Evolutionary conservation across 495 filamentous ascomycete species (phyloP), one percentile per base, ranked within the genome.

Genomic region (Parachaetomium inaequale): DNA sequence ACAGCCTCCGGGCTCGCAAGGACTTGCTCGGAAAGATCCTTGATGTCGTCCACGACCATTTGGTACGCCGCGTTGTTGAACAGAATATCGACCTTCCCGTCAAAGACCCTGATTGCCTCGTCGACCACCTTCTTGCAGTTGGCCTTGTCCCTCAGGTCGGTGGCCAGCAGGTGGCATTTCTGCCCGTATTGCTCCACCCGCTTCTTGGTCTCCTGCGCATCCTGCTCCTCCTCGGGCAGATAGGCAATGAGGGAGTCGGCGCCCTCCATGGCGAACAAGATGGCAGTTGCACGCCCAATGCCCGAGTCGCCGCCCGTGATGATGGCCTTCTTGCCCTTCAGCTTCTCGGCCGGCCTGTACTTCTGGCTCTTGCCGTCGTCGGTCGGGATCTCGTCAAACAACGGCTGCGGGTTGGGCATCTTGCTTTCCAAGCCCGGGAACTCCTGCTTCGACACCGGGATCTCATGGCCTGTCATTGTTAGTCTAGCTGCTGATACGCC

Each of bases 241-340:
- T 93, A 91, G 17, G 82, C 83, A 61, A 95, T 92, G 17, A 89
- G 75, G 50, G 82, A 84, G 47, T 88, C 84, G 14, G 91, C 90
- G 4, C 91, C 91, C 72, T 94, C 91, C 84, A 92, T 87, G 21
- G 91, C 90, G 59, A 86, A 93, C 0, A 95, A 78, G 17, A 93
- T 85, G 0, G 90, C 88, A 17, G 87, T 83, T 0, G 90, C 87
- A 8, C 90, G 87, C 17, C 91, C 90, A 66, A 94, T 94, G 17
- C 91, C 90, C 7, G 84, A 88, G 70, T 94, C 90, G 15, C 91
- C 91, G 17, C 90, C 90, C 2, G 90, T 93, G 66, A 94, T 94
- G 36, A 94, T 74, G 25, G 89, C 89, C 25, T 85, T 87, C 72
- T 88, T 90, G 62, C 84, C 87, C 59, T 78, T 67, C 2, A 94